Base-by-base conservation (phyloP, 139 green algal species). In the Chlamydomonas sphaeroides region DNA sequence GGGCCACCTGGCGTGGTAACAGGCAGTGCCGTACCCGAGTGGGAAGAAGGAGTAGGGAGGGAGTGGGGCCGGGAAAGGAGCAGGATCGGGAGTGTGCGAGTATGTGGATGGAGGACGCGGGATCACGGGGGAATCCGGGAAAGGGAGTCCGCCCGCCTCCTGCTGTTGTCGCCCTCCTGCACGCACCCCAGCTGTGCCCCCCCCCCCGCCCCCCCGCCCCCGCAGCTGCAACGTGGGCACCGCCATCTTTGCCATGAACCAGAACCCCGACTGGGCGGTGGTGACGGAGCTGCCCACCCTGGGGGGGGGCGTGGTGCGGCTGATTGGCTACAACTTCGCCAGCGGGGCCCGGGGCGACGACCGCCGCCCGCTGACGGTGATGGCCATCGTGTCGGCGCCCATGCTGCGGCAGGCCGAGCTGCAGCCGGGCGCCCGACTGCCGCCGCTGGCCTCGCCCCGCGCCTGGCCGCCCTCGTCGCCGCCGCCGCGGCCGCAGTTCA, bases 261-360 rank as follows among this genome's bases (percentile, higher is more conserved):
- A 15, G 23, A 53, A 68, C 36, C 5, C 26, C 25, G 32, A 28
- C 51, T 45, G 53, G 45, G 76, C 62, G 17, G 76, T 73, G 32
- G 49, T 72, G 26, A 62, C 41, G 32, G 61, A 73, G 61, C 21
- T 83, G 45, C 30, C 39, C 26, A 68, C 62, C 36, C 0, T 81
- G 3, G 57, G 59, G 59, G 59, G 77, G 7, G 77, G 63, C 35
- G 20, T 39, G 8, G 63, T 72, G 32, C 77, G 48, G 32, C 62
- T 73, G 32, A 53, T 83, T 6, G 77, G 62, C 65, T 75, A 75
- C 63, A 57, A 83, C 63, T 73, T 73, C 35, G 28, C 28, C 5
- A n/a, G 18, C 2, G 77, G 77, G 33, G 48, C 45, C 77, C 63
- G 51, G 5, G 65, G 65, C 30, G 51, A 75, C 77, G 42, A 74